phyloP scores from a whole-genome alignment of 2,329 filamentous ascomycete genomes.

The Colletotrichum sp. region DNA sequence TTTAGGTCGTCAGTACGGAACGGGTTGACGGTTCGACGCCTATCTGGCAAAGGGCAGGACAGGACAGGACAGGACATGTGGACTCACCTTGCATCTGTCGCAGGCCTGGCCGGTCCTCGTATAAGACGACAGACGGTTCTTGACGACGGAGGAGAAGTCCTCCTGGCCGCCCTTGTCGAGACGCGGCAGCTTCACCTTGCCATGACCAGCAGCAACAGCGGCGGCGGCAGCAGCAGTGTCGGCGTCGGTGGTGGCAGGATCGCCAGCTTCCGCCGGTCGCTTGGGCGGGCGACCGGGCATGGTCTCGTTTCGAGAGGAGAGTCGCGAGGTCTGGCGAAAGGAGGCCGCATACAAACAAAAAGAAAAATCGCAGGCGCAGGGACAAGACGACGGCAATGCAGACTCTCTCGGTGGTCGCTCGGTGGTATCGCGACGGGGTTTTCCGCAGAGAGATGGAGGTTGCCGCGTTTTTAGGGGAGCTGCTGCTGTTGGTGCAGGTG shows the following conservation, averaged over 20 bases:
- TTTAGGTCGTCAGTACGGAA: background rate
- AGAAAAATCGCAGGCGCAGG: background rate
- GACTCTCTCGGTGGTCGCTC: background rate
- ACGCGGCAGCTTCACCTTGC: constrained; percentile 55
- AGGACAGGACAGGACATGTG: background rate
- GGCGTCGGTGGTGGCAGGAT: constrained; percentile 29
- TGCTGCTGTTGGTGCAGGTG: background rate
- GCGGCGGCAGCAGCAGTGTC: background rate
- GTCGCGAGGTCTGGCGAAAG: background rate
- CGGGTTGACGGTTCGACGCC: background rate
- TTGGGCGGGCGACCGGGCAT: constrained; percentile 46
- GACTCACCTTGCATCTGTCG: constrained; percentile 81
- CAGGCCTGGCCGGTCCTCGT: constrained; percentile 82
- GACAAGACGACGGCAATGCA: background rate
- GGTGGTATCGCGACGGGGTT: constrained; percentile 15
- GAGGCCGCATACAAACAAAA: background rate
- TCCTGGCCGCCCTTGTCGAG: constrained; percentile 48
- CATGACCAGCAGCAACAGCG: constrained; percentile 8
- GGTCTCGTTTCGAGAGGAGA: background rate
- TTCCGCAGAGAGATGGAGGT: constrained; percentile 15
- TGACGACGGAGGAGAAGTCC: constrained; percentile 62
- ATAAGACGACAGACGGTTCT: constrained; percentile 60
- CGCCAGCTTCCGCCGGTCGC: constrained; percentile 46
- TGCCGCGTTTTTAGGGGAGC: constrained; percentile 5
- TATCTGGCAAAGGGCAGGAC: background rate